Base-by-base conservation (phyloP, 495 filamentous ascomycete genomes). In the Penicillium roqueforti region DNA sequence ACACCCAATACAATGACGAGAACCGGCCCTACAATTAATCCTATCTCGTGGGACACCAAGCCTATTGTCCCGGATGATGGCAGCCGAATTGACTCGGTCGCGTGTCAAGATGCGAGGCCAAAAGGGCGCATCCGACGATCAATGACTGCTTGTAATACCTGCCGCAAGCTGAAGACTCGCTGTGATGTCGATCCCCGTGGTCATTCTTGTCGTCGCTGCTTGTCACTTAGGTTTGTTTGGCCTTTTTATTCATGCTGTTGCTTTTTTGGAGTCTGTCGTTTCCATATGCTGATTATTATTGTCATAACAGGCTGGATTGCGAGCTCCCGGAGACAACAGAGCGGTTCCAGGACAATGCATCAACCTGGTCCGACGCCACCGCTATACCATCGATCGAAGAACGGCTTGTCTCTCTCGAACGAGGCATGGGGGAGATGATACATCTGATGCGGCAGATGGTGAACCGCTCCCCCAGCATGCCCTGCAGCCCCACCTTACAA, bases 121-220 rank as follows among this genome's bases (percentile, higher is more conserved):
- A 62, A 68, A 48, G 68, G 67, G 9, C 68, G 71, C 11, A 72
- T 74, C 36, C 68, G 69, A 37, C 69, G 71, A n/a, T 72, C 71
- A 8, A 72, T 72, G 69, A 74, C 69, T 13, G 71, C 71, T 10
- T 74, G 71, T 58, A 65, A 74, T 59, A 74, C 71, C 29, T 74
- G 71, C 50, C 71, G 71, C 56, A 74, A 74, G 63, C 63, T 74
- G 51, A 74, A 74, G 52, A 74, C 71, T 16, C 63, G 71, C 22
- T 74, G 71, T 45, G 71, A 74, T 51, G 44, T 72, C 19, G 69
- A 72, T 56, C 69, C 71, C 5, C 66, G 69, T 4, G 69, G 69
- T 14, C 69, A 72, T 63, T 68, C 71, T 28, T 74, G 71, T 51
- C 71, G 71, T 39, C 71, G 71, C 18, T 74, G 71, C 49, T 56